These are phyloP conservation scores for Dactylellina drechsleri DNA, from an alignment of 2,329 filamentous ascomycete genomes.

Conservation along the genomic window DNA sequence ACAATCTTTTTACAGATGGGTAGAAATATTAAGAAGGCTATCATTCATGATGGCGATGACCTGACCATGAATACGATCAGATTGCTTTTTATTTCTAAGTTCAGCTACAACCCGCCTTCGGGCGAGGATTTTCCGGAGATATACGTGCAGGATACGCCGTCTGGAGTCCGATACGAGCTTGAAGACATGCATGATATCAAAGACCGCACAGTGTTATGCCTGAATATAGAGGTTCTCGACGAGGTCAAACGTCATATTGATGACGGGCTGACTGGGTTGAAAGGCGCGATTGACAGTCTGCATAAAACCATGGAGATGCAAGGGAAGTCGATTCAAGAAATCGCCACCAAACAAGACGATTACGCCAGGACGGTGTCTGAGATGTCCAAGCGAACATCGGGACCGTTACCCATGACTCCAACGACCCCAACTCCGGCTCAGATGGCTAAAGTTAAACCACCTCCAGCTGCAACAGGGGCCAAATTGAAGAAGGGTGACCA, in stretches of 20 bases:
- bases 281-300: conserved; percentile 84
- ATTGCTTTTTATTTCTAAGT: conserved; percentile 97
- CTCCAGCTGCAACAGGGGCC: not conserved
- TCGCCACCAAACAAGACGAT: conserved; percentile 90
- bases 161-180: conserved; percentile 94
- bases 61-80: conserved; percentile 88
- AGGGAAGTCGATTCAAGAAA: conserved; percentile 79
- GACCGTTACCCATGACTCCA: conserved; percentile 41
- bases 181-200: conserved; percentile 94
- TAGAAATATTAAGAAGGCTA: conserved; percentile 95
- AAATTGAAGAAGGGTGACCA: conserved; percentile 48
- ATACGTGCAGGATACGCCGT: conserved; percentile 95
- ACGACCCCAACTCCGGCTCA: conserved; percentile 41
- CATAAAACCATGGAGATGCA: conserved; percentile 86
- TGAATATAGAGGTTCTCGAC: conserved; percentile 92
- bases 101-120: conserved; percentile 97
- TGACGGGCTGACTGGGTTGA: conserved; percentile 83
- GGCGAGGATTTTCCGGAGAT: conserved; percentile 94
- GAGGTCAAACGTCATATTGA: conserved; percentile 97
- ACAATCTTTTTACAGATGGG: conserved; percentile 97
- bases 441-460: conserved; percentile 17
- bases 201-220: conserved; percentile 90
- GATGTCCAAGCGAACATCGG: conserved; percentile 54
- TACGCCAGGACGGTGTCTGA: conserved; percentile 83
- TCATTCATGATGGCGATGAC: conserved; percentile 83